These are phyloP conservation scores for Heliophila coronopifolia DNA, from an alignment of 441 rosid species.

Conservation along the genomic window DNA sequence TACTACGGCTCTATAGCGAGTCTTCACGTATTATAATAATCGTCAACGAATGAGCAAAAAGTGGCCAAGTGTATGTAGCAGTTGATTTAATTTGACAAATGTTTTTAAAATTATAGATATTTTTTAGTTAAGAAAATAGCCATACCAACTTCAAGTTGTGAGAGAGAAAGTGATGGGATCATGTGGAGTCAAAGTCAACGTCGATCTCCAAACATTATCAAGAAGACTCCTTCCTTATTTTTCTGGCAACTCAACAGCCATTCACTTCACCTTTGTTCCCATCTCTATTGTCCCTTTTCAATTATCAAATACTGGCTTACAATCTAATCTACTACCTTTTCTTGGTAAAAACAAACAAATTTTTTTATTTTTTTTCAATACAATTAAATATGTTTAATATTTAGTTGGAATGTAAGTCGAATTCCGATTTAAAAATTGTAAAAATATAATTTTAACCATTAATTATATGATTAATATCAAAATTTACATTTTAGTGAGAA, in stretches of 20 bases:
- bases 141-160: conserved; percentile 22
- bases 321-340: too few relatives aligned
- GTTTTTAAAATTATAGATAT: background rate
- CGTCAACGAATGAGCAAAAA: conserved; percentile 20
- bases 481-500: too few relatives aligned
- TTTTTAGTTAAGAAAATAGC: conserved; percentile 12
- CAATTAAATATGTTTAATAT: too few relatives aligned
- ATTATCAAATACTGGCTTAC: too few relatives aligned
- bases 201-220: conserved; percentile 9
- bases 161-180: conserved; percentile 19
- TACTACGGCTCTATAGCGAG: background rate
- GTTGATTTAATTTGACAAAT: conserved; percentile 18
- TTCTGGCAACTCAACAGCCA: conserved; percentile 16
- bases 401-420: too few relatives aligned
- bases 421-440: too few relatives aligned
- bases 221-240: background rate
- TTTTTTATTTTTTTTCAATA: too few relatives aligned
- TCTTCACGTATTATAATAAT: conserved; percentile 8
- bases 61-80: conserved; percentile 15
- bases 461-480: too few relatives aligned
- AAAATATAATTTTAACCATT: too few relatives aligned
- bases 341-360: too few relatives aligned
- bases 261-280: conserved; percentile 13
- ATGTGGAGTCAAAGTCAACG: conserved; percentile 24
- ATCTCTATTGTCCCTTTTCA: too few relatives aligned